Evolutionary conservation across 2,329 filamentous ascomycete species (phyloP).

Genomic region (Sporothrix pseudoabietina): DNA sequence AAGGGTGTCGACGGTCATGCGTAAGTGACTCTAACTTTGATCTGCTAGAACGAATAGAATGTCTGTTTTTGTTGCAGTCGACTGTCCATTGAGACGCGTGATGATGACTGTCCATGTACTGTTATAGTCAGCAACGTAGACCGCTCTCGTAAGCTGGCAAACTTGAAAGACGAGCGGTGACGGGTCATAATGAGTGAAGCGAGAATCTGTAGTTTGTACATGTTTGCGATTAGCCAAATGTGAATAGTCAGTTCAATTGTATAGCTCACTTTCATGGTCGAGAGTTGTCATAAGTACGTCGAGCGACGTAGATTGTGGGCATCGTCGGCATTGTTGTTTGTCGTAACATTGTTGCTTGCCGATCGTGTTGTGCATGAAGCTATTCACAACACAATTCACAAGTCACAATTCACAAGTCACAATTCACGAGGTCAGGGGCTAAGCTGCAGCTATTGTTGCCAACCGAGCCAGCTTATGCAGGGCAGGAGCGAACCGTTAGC

Average conservation of each 20-base stretch:
- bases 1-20: slow-evolving; percentile 6
- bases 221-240: not conserved
- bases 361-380: not conserved
- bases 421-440: not conserved
- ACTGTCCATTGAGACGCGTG: not conserved
- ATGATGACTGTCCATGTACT: not conserved
- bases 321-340: not conserved
- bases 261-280: not conserved
- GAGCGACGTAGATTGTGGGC: not conserved
- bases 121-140: not conserved
- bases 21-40: not conserved
- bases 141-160: not conserved
- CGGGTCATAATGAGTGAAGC: too few species aligned
- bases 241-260: not conserved
- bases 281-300: too few species aligned
- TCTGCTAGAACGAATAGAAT: slow-evolving; percentile 13
- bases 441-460: not conserved
- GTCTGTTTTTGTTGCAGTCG: not conserved
- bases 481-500: not conserved
- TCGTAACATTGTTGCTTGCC: not conserved
- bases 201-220: too few species aligned
- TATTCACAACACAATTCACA: not conserved
- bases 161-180: too few species aligned
- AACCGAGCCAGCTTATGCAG: not conserved
- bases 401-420: too few species aligned